These are phyloP conservation scores for Parmelia sp. DNA, from an alignment of 495 filamentous ascomycete genomes.

Conservation along the genomic window DNA sequence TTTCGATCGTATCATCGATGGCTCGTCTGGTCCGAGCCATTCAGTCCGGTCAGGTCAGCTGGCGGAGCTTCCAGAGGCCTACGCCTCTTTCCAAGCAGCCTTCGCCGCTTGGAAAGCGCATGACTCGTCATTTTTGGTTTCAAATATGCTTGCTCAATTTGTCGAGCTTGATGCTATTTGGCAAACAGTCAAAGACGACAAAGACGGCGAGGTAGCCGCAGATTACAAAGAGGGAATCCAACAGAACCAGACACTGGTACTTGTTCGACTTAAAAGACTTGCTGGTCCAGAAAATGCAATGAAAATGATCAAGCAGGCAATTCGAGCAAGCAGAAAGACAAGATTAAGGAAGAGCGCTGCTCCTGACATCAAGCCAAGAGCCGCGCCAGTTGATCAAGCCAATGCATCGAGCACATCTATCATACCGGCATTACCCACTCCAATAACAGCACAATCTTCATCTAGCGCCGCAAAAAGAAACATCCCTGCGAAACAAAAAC, in stretches of 20 bases:
- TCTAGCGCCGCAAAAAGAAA: slow-evolving; percentile 30
- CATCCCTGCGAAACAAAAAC: slow-evolving; percentile 38
- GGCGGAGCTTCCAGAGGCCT: slow-evolving; percentile 59
- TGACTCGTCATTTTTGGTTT: slow-evolving; percentile 81
- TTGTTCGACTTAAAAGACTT: slow-evolving; percentile 83
- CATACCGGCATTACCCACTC: slow-evolving; percentile 38
- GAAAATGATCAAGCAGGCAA: slow-evolving; percentile 72
- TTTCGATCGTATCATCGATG: slow-evolving; percentile 71
- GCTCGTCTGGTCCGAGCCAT: slow-evolving; percentile 44
- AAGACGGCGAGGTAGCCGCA: slow-evolving; percentile 72
- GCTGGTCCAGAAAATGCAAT: slow-evolving; percentile 78
- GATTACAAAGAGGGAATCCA: slow-evolving; percentile 91
- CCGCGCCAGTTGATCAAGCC: slow-evolving; percentile 32
- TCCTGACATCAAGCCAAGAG: slow-evolving; percentile 64
- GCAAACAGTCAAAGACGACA: slow-evolving; percentile 91
- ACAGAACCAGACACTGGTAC: slow-evolving; percentile 83
- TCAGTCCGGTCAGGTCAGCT: slow-evolving; percentile 53
- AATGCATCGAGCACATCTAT: slow-evolving; percentile 28
- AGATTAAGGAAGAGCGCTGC: slow-evolving; percentile 61
- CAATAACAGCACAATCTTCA: slow-evolving; percentile 34
- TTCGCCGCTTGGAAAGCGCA: slow-evolving; percentile 94
- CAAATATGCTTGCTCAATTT: slow-evolving; percentile 94
- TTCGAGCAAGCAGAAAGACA: slow-evolving; percentile 70
- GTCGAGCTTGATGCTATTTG: slow-evolving; percentile 92
- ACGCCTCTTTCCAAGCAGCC: slow-evolving; percentile 79